Evolutionary conservation across 192 early-diverging fungal genomes (phyloP), one percentile per base, ranked within the genome.

Genomic region (Glomus cerebriforme): DNA sequence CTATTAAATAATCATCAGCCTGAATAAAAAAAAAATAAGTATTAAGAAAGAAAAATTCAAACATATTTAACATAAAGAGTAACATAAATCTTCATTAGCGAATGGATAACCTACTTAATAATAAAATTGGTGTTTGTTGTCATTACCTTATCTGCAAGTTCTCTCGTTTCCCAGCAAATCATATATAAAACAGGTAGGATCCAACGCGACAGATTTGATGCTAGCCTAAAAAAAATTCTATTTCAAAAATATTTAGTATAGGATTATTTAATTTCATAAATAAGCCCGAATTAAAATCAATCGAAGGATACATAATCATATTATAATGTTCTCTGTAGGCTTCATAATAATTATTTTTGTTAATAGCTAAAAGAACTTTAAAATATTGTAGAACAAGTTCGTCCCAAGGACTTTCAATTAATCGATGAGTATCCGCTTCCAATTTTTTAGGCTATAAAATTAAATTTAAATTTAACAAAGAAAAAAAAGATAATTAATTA

Each of bases 141-240:
- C 32, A 32, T 64, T 85, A 91, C 89, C 84, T 84, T 69, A 5
- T 82, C 82, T 24, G 88, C 86, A 12, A 90, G 70, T 26, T 31
- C 59, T 34, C 86, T 75, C n/a, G 94, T 81, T 74, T 93, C 91
- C 8, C 80, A 83, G 60, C 89, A 88, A 26, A 94, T 68, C 13
- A 85, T 81, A 69, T 91, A 93, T 1, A 94, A 80, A 17, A 89
- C 82, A 8, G 89, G 91, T 43, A 94, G 81, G 39, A 83, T 82
- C 91, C 90, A 92, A 26, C 89, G 84, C 6, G 84, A 85, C 47
- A 85, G 81, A 19, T 29, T 84, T 10, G 78, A 62, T 79, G 90
- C 87, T 32, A 83, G 80, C 34, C 85, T 79, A 19, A 88, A 82
- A 66, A 92, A 92, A 9, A 69, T 69, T 29, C 91, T 92, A 75